A percentile compares a stretch with the other conserved stretches of the same genome.
Conservation (phyloP, 2,329 filamentous ascomycete species). For the Ascochyta lentis region DNA sequence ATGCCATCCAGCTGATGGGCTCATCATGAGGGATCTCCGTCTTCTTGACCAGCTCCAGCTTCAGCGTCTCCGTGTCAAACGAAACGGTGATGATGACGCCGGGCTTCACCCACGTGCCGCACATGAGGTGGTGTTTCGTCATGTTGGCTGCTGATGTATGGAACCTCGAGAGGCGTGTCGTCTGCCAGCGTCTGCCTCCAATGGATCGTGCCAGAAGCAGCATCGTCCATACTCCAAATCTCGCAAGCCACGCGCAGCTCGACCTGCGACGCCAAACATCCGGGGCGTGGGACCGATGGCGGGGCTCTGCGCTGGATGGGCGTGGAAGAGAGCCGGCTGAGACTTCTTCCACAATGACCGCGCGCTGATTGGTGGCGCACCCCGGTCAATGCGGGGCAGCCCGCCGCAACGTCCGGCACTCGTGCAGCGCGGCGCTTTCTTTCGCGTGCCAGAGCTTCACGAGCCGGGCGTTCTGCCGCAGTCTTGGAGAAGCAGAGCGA, state of each 20-base stretch:
- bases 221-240: conserved; percentile 5
- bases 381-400: conserved; percentile 29
- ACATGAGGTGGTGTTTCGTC: conserved; percentile 91
- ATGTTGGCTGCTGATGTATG: conserved; percentile 22
- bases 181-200: conserved; percentile 1
- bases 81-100: conserved; percentile 89
- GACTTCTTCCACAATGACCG: conserved; percentile 30
- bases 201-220: conserved; percentile 14
- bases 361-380: conserved; percentile 64
- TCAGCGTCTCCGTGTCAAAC: conserved; percentile 82
- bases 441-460: conserved; percentile 13
- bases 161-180: background rate
- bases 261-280: conserved; percentile 18
- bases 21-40: conserved; percentile 83
- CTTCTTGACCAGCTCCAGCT: conserved; percentile 76
- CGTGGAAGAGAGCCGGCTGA: conserved; percentile 33
- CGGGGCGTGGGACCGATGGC: conserved; percentile 26
- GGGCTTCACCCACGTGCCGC: conserved; percentile 89
- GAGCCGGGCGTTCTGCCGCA: conserved; percentile 32
- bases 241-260: conserved; percentile 17
- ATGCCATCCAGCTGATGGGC: conserved; percentile 93
- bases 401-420: conserved; percentile 30
- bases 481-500: conserved; percentile 11
- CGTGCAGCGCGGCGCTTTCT: conserved; percentile 11
- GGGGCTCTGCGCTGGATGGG: conserved; percentile 25